A percentile compares a stretch with the other conserved stretches of the same genome.
phyloP scores from a whole-genome alignment of 768 basidiomycete genomes.

The Tephrocybe sp. region DNA sequence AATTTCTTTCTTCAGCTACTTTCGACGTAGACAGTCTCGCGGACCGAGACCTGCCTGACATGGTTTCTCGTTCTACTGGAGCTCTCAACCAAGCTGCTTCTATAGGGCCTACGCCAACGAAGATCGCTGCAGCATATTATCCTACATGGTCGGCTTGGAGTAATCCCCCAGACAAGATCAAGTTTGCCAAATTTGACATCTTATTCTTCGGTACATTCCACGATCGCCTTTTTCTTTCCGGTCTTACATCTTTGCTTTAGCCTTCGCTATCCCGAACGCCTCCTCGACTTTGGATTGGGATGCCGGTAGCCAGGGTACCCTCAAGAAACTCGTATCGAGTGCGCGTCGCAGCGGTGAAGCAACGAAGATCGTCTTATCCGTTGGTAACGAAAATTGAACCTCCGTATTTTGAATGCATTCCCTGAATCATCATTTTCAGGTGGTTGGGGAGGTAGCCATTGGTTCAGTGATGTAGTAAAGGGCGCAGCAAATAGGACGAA shows the following conservation, averaged over 20 bases:
- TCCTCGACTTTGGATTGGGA: conserved; percentile 55
- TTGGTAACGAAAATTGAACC: conserved; percentile 45
- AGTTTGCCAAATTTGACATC: conserved; percentile 67
- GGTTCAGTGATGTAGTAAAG: conserved; percentile 62
- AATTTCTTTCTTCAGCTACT: conserved; percentile 29
- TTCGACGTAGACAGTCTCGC: background rate
- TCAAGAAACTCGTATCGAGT: conserved; percentile 53
- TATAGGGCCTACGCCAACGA: conserved; percentile 7
- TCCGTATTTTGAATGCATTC: background rate
- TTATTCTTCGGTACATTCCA: conserved; percentile 54
- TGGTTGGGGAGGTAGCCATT: conserved; percentile 69
- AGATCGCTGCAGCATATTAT: conserved; percentile 48
- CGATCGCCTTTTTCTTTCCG: background rate
- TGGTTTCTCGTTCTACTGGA: conserved; percentile 7
- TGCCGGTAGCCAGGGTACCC: conserved; percentile 44
- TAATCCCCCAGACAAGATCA: conserved; percentile 55
- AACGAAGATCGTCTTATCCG: conserved; percentile 65
- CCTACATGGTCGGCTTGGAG: conserved; percentile 48
- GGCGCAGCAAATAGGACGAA: conserved; percentile 45
- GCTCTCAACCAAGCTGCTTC: background rate
- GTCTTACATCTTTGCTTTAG: conserved; percentile 30
- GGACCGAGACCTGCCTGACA: conserved; percentile 1
- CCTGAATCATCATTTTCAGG: conserved; percentile 22
- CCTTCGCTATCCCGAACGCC: conserved; percentile 69
- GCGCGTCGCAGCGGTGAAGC: conserved; percentile 56